phyloP scores from a whole-genome alignment of 306 rosid genomes.

The Cucumis hystrix region DNA sequence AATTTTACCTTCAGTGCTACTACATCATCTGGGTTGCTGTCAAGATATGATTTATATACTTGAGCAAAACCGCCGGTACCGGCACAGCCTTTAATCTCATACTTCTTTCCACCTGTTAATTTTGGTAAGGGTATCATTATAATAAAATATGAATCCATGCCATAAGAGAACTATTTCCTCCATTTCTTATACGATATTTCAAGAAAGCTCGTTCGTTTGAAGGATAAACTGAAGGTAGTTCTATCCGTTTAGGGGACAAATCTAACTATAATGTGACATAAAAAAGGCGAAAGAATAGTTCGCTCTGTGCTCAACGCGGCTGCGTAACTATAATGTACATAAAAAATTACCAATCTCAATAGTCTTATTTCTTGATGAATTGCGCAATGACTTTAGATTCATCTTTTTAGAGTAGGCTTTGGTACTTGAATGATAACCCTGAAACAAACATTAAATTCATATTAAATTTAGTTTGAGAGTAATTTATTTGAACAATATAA shows the following conservation, averaged over 20 bases:
- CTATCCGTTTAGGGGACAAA: neutral
- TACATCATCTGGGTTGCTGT: constrained; percentile 58
- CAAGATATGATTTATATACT: constrained; percentile 63
- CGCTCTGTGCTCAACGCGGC: no score
- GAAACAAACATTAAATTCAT: constrained; percentile 14
- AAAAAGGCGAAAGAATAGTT: no score
- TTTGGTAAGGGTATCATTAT: neutral
- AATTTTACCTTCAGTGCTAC: constrained; percentile 69
- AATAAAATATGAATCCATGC: neutral
- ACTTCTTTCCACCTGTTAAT: constrained; percentile 66
- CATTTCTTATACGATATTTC: neutral
- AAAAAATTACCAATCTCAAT: constrained; percentile 51
- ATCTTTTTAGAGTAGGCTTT: constrained; percentile 69
- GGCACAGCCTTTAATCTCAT: constrained; percentile 84
- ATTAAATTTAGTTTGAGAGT: neutral
- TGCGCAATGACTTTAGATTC: constrained; percentile 45
- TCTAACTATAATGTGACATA: neutral
- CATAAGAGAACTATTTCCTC: neutral
- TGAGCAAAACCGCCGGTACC: constrained; percentile 92
- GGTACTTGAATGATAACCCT: constrained; percentile 57
- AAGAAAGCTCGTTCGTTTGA: neutral
- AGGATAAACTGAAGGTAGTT: constrained; percentile 4
- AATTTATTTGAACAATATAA: neutral
- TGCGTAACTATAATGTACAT: no score
- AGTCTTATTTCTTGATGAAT: constrained; percentile 68